Evolutionary conservation across 352 stramenopile genomes (phyloP).

Genomic region (Pythium guiyangense): DNA sequence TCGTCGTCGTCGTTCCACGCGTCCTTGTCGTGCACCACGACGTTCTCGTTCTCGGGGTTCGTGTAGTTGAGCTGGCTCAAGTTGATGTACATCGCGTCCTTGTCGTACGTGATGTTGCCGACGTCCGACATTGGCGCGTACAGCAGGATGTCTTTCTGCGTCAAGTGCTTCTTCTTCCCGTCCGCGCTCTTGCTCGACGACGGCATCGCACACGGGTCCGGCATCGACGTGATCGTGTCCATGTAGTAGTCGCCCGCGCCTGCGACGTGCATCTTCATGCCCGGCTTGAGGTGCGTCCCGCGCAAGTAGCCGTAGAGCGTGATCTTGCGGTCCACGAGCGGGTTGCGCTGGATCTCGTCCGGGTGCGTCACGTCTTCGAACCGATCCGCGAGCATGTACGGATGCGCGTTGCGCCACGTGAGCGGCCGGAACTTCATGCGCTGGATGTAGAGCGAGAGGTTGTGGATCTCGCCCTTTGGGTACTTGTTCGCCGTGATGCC

Average conservation of each 20-base stretch:
- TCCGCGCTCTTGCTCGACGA: constrained; percentile 35
- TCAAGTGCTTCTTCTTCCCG: constrained; percentile 87
- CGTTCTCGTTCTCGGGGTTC: constrained; percentile 84
- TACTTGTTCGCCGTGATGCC: constrained; percentile 99
- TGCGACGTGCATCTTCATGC: constrained; percentile 97
- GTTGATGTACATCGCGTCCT: constrained; percentile 99
- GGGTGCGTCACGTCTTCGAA: constrained; percentile 97
- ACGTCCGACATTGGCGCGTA: constrained; percentile 92
- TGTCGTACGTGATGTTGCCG: constrained; percentile 98
- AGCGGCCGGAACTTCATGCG: constrained; percentile 98
- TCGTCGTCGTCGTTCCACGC: constrained; percentile 46
- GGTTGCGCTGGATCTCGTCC: constrained; percentile 91
- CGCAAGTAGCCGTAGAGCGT: constrained; percentile 98
- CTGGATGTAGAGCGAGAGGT: constrained; percentile 96
- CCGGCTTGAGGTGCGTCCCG: constrained; percentile 97
- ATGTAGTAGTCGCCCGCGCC: constrained; percentile 98
- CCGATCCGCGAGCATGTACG: constrained; percentile 98
- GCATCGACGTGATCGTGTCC: constrained; percentile 90
- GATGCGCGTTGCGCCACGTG: constrained; percentile 99
- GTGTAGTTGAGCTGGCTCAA: constrained; percentile 94
- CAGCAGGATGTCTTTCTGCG: constrained; percentile 92
- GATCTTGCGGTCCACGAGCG: constrained; percentile 89
- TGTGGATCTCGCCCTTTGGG: constrained; percentile 98
- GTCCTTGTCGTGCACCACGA: constrained; percentile 47
- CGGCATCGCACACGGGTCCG: constrained; percentile 96